A percentile compares a stretch with the other conserved stretches of the same genome.
Evolutionary conservation across 1,284 basidiomycete species (phyloP).

Genomic region (Grifola frondosa): DNA sequence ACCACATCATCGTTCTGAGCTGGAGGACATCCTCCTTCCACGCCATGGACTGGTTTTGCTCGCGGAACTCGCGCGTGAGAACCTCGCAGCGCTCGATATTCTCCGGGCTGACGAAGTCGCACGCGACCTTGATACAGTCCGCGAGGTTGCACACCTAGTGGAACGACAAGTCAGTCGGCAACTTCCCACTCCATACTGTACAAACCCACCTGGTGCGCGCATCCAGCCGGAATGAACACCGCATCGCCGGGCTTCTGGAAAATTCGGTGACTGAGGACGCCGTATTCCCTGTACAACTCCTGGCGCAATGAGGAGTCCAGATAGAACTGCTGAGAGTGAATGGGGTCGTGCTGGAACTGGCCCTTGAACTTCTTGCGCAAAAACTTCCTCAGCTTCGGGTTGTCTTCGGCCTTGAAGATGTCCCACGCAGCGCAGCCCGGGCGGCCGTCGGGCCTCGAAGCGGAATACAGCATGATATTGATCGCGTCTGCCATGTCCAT

Average conservation of each 20-base stretch:
- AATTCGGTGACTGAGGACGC: slow-evolving; percentile 78
- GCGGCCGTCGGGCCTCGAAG: slow-evolving; percentile 56
- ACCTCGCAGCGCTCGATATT: slow-evolving; percentile 84
- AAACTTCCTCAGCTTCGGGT: slow-evolving; percentile 76
- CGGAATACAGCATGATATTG: slow-evolving; percentile 86
- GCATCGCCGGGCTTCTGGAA: slow-evolving; percentile 93
- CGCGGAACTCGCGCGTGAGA: slow-evolving; percentile 86
- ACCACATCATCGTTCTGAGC: slow-evolving; percentile 92
- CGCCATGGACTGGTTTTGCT: slow-evolving; percentile 79
- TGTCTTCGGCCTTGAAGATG: slow-evolving; percentile 82
- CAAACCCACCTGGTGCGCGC: slow-evolving; percentile 82
- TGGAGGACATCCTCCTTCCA: slow-evolving; percentile 97
- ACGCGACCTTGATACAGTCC: slow-evolving; percentile 95
- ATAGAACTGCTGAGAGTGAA: slow-evolving; percentile 89
- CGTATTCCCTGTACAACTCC: slow-evolving; percentile 66
- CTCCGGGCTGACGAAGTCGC: slow-evolving; percentile 94
- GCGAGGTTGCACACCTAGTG: slow-evolving; percentile 77
- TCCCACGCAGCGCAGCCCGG: slow-evolving; percentile 92
- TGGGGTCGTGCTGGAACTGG: slow-evolving; percentile 71
- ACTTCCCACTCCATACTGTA: not conserved
- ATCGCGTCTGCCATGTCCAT: slow-evolving; percentile 97
- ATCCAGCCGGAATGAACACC: slow-evolving; percentile 94
- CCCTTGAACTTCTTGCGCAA: slow-evolving; percentile 59
- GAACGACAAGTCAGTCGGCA: slow-evolving; percentile 6
- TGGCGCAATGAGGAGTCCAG: slow-evolving; percentile 70